A percentile compares a stretch with the other conserved stretches of the same genome.
phyloP scores from a whole-genome alignment of 192 early-diverging fungal species.

The Dissophora ornata region DNA sequence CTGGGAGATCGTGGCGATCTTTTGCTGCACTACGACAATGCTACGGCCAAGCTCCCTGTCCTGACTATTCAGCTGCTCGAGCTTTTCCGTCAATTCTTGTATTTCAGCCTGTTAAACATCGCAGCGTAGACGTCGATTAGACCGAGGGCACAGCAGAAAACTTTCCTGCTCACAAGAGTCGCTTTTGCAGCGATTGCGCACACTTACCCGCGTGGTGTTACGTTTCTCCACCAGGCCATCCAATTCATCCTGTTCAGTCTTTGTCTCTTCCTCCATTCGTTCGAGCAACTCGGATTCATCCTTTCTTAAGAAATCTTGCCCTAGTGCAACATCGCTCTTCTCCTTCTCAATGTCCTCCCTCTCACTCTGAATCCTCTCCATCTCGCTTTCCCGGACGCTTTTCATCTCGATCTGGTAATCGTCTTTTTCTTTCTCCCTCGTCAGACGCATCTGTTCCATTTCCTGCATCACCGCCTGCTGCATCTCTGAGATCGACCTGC shows the following conservation, averaged over 20 bases:
- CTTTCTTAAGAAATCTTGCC: constrained; percentile 27
- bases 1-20: constrained; percentile 20
- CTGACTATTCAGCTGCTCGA: constrained; percentile 14
- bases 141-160: too few relatives aligned
- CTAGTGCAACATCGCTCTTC: constrained; percentile 25
- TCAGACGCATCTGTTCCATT: constrained; percentile 20
- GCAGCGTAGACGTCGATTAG: too few relatives aligned
- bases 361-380: constrained; percentile 6
- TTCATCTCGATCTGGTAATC: constrained; percentile 1
- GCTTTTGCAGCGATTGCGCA: too few relatives aligned
- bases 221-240: constrained; percentile 29
- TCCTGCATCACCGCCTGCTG: constrained; percentile 22
- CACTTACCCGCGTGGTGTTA: constrained; percentile 14
- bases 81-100: constrained; percentile 12
- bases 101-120: constrained; percentile 38
- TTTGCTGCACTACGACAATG: constrained; percentile 17
- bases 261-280: constrained; percentile 35
- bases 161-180: too few relatives aligned
- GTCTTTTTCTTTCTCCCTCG: constrained; percentile 9
- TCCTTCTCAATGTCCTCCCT: constrained; percentile 25
- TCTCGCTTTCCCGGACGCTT: background rate
- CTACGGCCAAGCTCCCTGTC: constrained; percentile 18
- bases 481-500: constrained; percentile 17
- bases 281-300: constrained; percentile 32
- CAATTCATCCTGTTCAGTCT: constrained; percentile 33